Conservation (phyloP, 768 basidiomycete genomes). For the Kwoniella sp. region DNA sequence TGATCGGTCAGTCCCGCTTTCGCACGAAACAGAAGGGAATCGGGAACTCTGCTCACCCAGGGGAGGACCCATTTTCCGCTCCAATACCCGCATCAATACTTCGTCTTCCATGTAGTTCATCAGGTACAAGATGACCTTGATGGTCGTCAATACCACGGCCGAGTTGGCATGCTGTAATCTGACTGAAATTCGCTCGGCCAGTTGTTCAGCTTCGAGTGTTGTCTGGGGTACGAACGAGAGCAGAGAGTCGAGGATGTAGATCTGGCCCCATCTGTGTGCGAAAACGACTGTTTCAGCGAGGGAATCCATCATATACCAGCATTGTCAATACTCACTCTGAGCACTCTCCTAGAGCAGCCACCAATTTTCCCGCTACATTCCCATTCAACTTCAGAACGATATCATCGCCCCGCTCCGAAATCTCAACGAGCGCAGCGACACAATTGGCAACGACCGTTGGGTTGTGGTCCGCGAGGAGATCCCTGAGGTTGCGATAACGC, state of each 20-base stretch:
- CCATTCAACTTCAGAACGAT: slow-evolving; percentile 89
- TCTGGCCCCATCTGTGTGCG: slow-evolving; percentile 85
- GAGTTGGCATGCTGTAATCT: slow-evolving; percentile 98
- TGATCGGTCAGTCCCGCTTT: too few relatives aligned
- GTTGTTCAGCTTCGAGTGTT: slow-evolving; percentile 82
- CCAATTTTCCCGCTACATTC: slow-evolving; percentile 81
- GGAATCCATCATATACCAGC: too few relatives aligned
- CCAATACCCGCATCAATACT: slow-evolving; percentile 79
- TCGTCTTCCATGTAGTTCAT: slow-evolving; percentile 99
- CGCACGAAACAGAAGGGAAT: too few relatives aligned
- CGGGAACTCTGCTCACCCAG: slow-evolving; percentile 68
- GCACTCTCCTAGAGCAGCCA: slow-evolving; percentile 88
- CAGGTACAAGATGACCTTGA: slow-evolving; percentile 90
- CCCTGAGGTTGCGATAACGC: slow-evolving; percentile 51
- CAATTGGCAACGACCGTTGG: slow-evolving; percentile 98
- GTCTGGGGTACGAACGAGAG: slow-evolving; percentile 90
- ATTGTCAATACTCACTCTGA: slow-evolving; percentile 89
- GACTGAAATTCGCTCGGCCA: slow-evolving; percentile 92
- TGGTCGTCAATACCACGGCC: slow-evolving; percentile 96
- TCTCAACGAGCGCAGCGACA: slow-evolving; percentile 94
- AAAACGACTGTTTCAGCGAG: slow-evolving; percentile 3
- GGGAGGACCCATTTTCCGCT: slow-evolving; percentile 97
- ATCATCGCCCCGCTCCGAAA: slow-evolving; percentile 90
- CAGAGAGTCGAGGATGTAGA: slow-evolving; percentile 93
- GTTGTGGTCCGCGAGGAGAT: slow-evolving; percentile 88